Base-by-base conservation (phyloP, 805 yeast genomes). In the Schwanniomyces polymorphus region DNA sequence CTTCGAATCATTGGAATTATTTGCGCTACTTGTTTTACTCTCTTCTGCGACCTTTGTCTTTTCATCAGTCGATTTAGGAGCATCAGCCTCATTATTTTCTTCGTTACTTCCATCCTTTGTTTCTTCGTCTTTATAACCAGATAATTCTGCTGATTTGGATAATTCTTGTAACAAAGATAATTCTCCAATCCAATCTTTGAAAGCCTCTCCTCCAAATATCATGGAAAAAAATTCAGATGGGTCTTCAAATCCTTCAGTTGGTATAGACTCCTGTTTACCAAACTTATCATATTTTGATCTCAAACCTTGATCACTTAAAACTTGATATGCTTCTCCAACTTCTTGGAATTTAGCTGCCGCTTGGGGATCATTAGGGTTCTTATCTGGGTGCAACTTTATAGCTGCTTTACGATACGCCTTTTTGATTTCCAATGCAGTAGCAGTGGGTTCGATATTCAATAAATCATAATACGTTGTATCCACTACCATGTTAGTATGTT, bases 101-200 rank as follows among this genome's bases (percentile, higher is more conserved):
- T 61, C 48, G 48, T 54, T 40, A 47, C 61, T 48, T 56, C 67
- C 55, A 2, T 51, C 51, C 27, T 54, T 52, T 29, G 51, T 42
- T 5, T 53, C 60, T n/a, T 67, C 73, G 26, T 67, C 72, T 4
- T 49, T 56, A 33, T 65, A 63, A 6, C 75, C 76, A 0, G 71
- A 64, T 28, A 72, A 61, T 48, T 73, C 78, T 2, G 78, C 78
- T 7, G 74, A 60, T 49, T 72, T 72, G 33, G 70, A 53, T 52
- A 73, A 58, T 47, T 72, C 77, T 54, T 66, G 72, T 34, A 73
- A 50, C 45, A 73, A 64, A 2, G 92, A 88, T 29, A 64, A 57
- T 63, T 94, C 97, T 4, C 99, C 99, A 56, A 92, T 89, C 77
- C 91, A 88, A 48, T 81, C 87, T 47, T 79, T 72, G 60, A 88